These are phyloP conservation scores for Xylariaceae sp. DNA, from an alignment of 2,329 filamentous ascomycete genomes.

Conservation along the genomic window DNA sequence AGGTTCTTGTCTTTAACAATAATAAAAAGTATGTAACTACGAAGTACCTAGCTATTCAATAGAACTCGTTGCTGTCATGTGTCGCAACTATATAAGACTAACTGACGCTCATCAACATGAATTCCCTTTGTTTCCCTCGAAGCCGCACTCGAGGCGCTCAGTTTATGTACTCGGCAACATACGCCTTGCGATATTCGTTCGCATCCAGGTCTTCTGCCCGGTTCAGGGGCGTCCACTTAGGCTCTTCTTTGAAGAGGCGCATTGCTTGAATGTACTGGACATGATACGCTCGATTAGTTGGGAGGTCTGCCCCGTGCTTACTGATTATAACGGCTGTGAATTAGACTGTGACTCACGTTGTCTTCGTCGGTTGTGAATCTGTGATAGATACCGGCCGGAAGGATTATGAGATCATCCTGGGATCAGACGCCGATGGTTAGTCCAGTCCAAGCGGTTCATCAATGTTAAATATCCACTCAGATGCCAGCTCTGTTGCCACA, in stretches of 20 bases:
- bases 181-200: conserved; percentile 75
- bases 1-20: no score
- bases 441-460: neutral
- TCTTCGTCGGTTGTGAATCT: conserved; percentile 90
- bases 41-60: no score
- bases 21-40: no score
- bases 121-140: neutral
- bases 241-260: conserved; percentile 96
- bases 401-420: conserved; percentile 77
- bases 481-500: neutral
- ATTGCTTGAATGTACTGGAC: conserved; percentile 87
- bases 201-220: conserved; percentile 69
- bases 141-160: neutral
- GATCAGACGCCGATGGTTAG: conserved; percentile 5
- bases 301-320: neutral
- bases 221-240: conserved; percentile 95
- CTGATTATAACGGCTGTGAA: neutral
- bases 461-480: neutral
- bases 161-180: conserved; percentile 52
- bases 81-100: neutral
- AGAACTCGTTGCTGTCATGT: no score
- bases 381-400: conserved; percentile 95
- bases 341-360: conserved; percentile 62
- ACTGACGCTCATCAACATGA: no score
- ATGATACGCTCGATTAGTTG: neutral